Base-by-base conservation (phyloP, 495 filamentous ascomycete species). In the Annulohypoxylon nitens region DNA sequence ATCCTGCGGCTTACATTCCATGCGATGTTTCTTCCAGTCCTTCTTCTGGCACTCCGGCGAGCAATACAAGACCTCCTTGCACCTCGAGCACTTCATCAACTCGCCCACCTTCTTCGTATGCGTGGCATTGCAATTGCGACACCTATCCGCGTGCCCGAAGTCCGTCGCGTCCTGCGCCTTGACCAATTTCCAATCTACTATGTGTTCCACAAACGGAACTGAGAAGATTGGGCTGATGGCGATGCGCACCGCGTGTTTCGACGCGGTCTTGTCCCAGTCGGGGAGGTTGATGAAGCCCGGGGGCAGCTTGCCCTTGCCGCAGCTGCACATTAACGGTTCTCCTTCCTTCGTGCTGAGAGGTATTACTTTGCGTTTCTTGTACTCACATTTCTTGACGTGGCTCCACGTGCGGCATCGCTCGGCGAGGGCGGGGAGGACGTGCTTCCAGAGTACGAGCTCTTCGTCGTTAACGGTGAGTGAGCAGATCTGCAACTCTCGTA, bases 401-500 rank as follows among this genome's bases (percentile, higher is more conserved):
- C 74, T 65, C 85, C 85, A 90, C 8, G 79, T 82, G 16, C 88
- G 80, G 63, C 87, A 90, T 5, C 88, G 81, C 74, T 90, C 88
- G 7, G 80, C 83, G 34, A 84, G 76, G 3, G 83, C 83, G 1
- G 87, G 81, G 11, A 89, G 67, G 1, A 79, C 55, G 25, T 79
- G 66, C 73, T 86, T 88, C 88, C 86, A 90, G 11, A 86, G 79
- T 10, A 33, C 41, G 6, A 87, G 67, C 75, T 88, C 87, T 11
- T 74, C 80, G 25, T 84, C 78, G 26, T 79, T 71, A 11, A 85
- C 78, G 3, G 11, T 73, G 33, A 88, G 64, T 14, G 66, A 62
- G 62, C 73, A 78, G 36, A 76, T 60, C 45, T 79, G 67, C 0
- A 78, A 60, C 11, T 60, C 61, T 10, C 68, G 64, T 12, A 84